phyloP scores from a whole-genome alignment of 2,329 filamentous ascomycete genomes.

The Immersiporthe knoxdaviesiana region DNA sequence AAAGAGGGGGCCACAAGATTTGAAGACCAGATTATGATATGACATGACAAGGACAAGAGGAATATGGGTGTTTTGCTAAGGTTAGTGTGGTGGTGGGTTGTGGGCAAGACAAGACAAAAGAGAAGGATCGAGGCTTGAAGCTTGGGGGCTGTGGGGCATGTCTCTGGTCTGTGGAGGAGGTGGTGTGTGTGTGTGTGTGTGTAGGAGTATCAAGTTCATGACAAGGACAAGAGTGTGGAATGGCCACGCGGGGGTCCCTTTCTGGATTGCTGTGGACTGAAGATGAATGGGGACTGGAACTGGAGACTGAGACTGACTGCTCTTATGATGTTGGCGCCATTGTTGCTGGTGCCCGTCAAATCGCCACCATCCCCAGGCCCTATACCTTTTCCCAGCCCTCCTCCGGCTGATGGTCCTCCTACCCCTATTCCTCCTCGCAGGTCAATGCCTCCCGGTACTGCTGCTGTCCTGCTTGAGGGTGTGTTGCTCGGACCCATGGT shows the following conservation, averaged over 20 bases:
- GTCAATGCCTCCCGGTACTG: background rate
- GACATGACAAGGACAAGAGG: background rate
- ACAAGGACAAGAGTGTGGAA: background rate
- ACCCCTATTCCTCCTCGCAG: background rate
- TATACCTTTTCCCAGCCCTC: conserved; percentile 5
- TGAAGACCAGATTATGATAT: background rate
- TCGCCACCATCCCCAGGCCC: conserved; percentile 20
- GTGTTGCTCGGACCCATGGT: conserved; percentile 22
- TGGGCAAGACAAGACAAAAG: background rate
- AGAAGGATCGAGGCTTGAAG: background rate
- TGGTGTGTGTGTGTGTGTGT: conserved; percentile 4
- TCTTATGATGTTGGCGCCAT: conserved; percentile 24
- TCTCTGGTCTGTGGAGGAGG: background rate
- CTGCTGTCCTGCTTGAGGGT: conserved; percentile 11
- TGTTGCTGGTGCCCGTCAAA: conserved; percentile 11
- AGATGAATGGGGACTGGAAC: background rate
- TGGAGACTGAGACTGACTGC: conserved; percentile 26
- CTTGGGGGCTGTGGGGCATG: background rate
- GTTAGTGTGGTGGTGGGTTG: background rate
- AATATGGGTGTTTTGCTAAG: background rate
- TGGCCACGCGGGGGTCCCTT: background rate
- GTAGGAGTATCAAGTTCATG: background rate
- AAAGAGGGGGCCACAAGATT: background rate
- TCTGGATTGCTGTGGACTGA: background rate
- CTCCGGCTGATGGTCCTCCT: background rate